A percentile compares a stretch with the other conserved stretches of the same genome.
Conservation (phyloP, 768 basidiomycete species). For the Panus rudis region DNA sequence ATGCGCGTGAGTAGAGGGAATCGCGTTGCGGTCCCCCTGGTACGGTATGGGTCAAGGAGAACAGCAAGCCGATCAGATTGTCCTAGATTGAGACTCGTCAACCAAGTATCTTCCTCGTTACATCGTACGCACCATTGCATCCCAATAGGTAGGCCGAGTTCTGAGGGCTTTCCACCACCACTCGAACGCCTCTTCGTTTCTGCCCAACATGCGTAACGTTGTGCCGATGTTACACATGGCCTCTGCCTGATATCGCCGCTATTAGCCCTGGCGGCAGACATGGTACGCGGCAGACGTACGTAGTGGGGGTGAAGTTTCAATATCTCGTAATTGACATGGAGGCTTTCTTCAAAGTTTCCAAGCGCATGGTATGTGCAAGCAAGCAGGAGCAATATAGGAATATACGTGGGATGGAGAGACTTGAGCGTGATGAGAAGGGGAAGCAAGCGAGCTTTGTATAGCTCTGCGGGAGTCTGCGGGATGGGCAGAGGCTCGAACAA, state of each 20-base stretch:
- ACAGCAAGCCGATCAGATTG: constrained; percentile 28
- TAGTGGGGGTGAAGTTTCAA: constrained; percentile 22
- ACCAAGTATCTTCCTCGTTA: constrained; percentile 5
- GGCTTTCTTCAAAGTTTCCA: constrained; percentile 24
- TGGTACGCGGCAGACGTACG: constrained; percentile 6
- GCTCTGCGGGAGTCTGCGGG: constrained; percentile 7
- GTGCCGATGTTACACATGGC: constrained; percentile 37
- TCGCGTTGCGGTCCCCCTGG: constrained; percentile 5
- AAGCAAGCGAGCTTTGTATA: constrained; percentile 22
- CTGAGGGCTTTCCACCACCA: constrained; percentile 37
- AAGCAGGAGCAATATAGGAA: constrained; percentile 29
- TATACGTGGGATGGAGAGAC: constrained; percentile 25
- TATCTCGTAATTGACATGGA: constrained; percentile 27
- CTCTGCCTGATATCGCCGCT: constrained; percentile 24
- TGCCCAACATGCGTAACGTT: constrained; percentile 27
- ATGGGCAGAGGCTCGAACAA: constrained; percentile 4
- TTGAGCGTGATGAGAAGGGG: constrained; percentile 27
- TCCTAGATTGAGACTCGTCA: constrained; percentile 23
- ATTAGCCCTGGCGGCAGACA: no score
- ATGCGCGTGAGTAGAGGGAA: constrained; percentile 22
- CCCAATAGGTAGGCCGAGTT: constrained; percentile 26
- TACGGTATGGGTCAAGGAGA: constrained; percentile 15
- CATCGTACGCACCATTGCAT: constrained; percentile 21
- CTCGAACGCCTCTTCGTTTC: constrained; percentile 25
- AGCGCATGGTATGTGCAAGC: constrained; percentile 30